Evolutionary conservation across 2,329 filamentous ascomycete species (phyloP).

Genomic region (Phialophora macrospora): DNA sequence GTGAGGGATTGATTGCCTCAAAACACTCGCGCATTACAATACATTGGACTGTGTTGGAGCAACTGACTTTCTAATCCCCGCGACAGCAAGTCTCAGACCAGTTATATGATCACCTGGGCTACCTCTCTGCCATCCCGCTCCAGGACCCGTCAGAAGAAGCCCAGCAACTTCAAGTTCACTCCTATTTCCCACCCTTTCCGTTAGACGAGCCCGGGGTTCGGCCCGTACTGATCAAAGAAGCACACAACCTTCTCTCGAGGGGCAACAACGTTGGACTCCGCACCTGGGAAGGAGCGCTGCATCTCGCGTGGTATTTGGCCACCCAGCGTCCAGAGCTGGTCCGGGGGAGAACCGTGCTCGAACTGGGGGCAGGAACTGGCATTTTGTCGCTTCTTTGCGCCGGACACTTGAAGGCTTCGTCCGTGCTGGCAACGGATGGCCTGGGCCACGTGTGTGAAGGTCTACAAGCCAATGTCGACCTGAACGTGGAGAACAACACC

Average conservation of each 20-base stretch:
- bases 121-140: slow-evolving; percentile 66
- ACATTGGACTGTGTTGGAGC: slow-evolving; percentile 7
- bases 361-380: slow-evolving; percentile 71
- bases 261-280: slow-evolving; percentile 66
- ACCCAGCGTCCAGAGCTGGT: slow-evolving; percentile 54
- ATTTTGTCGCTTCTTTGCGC: slow-evolving; percentile 68
- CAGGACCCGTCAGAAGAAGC: slow-evolving; percentile 68
- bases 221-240: slow-evolving; percentile 37
- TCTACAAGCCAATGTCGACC: slow-evolving; percentile 46
- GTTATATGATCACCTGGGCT: slow-evolving; percentile 71
- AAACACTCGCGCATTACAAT: too few species aligned
- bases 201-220: slow-evolving; percentile 26
- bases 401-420: slow-evolving; percentile 59
- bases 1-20: not conserved
- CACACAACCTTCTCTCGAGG: slow-evolving; percentile 36
- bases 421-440: slow-evolving; percentile 67
- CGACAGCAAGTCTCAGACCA: slow-evolving; percentile 79
- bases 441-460: slow-evolving; percentile 53
- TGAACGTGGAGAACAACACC: slow-evolving; percentile 41
- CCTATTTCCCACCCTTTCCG: slow-evolving; percentile 33
- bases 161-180: slow-evolving; percentile 56
- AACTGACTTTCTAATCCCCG: slow-evolving; percentile 25
- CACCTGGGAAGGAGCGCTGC: slow-evolving; percentile 72
- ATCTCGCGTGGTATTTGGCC: slow-evolving; percentile 65
- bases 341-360: slow-evolving; percentile 61